A percentile compares a stretch with the other conserved stretches of the same genome.
phyloP scores from a whole-genome alignment of 1,284 basidiomycete species.

The Volvariella volvacea region DNA sequence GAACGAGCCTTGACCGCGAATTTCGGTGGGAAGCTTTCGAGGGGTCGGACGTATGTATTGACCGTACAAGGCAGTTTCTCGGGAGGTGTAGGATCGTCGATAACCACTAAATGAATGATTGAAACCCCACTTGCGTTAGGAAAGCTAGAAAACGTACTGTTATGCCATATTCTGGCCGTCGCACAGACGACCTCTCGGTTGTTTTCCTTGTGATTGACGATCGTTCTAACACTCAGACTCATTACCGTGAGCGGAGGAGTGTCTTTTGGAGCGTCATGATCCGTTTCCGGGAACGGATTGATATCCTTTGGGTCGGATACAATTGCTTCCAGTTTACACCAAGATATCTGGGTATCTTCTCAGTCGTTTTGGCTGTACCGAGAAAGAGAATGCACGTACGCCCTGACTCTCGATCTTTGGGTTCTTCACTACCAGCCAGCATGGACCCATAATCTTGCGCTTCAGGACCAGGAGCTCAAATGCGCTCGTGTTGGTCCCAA shows the following conservation, averaged over 20 bases:
- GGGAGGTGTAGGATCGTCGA: constrained; percentile 87
- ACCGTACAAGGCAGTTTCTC: constrained; percentile 79
- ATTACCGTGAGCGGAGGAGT: constrained; percentile 88
- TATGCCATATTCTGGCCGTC: constrained; percentile 83
- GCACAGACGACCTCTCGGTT: constrained; percentile 90
- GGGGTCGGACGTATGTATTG: constrained; percentile 88
- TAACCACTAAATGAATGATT: constrained; percentile 49
- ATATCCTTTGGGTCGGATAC: constrained; percentile 86
- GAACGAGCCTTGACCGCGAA: constrained; percentile 70
- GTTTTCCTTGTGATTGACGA: constrained; percentile 93
- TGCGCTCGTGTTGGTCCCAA: constrained; percentile 90
- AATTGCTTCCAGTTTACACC: constrained; percentile 93
- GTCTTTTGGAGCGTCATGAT: constrained; percentile 70
- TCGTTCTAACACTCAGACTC: constrained; percentile 85
- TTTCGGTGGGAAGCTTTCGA: constrained; percentile 84
- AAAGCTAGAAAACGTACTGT: constrained; percentile 47
- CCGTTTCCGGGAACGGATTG: constrained; percentile 75
- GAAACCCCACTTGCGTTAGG: neutral
- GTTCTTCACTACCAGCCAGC: constrained; percentile 88
- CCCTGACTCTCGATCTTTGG: constrained; percentile 70
- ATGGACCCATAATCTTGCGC: constrained; percentile 97
- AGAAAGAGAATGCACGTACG: constrained; percentile 37
- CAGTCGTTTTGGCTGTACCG: too few relatives aligned
- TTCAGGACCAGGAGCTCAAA: constrained; percentile 96
- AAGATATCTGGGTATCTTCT: constrained; percentile 74